Conservation (phyloP, 306 rosid species). For the Medicago truncatula region MtrunA17r5.0-ANR NC_053046.1:40802501-40803000, state of each 20-base stretch:
- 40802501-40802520: too few relatives aligned
- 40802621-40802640: too few relatives aligned
- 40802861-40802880: neutral
- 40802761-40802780: neutral
- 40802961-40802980: neutral
- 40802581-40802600: too few relatives aligned
- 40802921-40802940: neutral
- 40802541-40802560: too few relatives aligned
- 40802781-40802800: neutral
- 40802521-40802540: too few relatives aligned
- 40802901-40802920: slow-evolving; percentile 4
- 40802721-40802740: neutral
- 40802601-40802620: neutral
- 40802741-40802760: neutral
- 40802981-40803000: neutral
- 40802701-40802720: neutral
- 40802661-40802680: too few relatives aligned
- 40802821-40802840: neutral
- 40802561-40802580: too few relatives aligned
- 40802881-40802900: neutral
- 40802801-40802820: neutral
- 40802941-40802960: slow-evolving; percentile 26
- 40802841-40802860: slow-evolving; percentile 15
- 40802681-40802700: neutral
- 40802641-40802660: too few relatives aligned